Evolutionary conservation across 2,329 filamentous ascomycete species (phyloP).

Genomic region (Biscogniauxia mediterranea): DNA sequence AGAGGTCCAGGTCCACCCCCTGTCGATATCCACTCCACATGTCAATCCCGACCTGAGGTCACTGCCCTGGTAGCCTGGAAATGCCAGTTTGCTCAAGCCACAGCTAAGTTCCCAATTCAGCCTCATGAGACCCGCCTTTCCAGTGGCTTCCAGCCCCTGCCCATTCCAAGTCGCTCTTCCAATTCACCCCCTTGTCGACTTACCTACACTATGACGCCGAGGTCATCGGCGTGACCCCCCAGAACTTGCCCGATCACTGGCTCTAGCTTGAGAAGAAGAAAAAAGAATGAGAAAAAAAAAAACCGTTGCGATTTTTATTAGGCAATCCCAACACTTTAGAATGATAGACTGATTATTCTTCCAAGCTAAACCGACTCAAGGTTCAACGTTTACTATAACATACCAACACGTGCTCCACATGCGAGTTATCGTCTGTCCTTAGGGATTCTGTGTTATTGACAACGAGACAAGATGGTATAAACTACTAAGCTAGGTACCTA

Average conservation of each 20-base stretch:
- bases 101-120: neutral
- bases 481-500: neutral
- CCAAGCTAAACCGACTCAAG: constrained; percentile 5
- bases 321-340: constrained; percentile 24
- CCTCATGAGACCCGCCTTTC: neutral
- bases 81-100: neutral
- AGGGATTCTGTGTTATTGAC: neutral
- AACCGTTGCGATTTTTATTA: constrained; percentile 21
- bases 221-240: constrained; percentile 9
- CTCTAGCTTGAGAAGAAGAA: constrained; percentile 1
- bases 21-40: neutral
- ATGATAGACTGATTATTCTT: constrained; percentile 9
- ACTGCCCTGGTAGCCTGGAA: too few species aligned
- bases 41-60: neutral
- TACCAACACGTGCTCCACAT: constrained; percentile 2
- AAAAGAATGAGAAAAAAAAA: constrained; percentile 13
- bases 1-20: constrained; percentile 18
- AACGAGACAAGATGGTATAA: constrained; percentile 2
- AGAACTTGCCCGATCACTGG: constrained; percentile 14
- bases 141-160: too few species aligned
- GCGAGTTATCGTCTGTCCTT: neutral
- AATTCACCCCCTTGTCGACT: too few species aligned
- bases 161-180: too few species aligned
- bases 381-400: constrained; percentile 12
- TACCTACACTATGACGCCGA: constrained; percentile 29